A percentile compares a stretch with the other conserved stretches of the same genome.
Conservation (phyloP, 1,139 yeast genomes). For the Lodderomyces parapsilosis region DNA sequence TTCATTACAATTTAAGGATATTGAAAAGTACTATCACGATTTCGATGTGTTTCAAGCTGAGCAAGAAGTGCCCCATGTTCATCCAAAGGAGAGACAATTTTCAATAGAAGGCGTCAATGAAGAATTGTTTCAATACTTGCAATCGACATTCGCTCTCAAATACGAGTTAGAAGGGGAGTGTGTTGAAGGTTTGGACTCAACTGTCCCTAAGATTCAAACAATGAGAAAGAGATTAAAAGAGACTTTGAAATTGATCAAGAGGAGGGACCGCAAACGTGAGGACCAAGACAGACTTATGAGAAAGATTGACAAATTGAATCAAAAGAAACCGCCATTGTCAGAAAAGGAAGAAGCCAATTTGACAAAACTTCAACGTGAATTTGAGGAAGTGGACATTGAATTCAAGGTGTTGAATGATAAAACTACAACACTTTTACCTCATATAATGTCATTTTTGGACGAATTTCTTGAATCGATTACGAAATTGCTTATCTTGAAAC, state of each 20-base stretch:
- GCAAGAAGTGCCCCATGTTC: constrained; percentile 34
- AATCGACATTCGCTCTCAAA: constrained; percentile 29
- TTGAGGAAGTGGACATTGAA: constrained; percentile 28
- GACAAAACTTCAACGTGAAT: constrained; percentile 26
- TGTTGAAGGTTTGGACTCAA: constrained; percentile 28
- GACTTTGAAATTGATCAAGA: constrained; percentile 40
- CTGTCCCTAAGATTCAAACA: constrained; percentile 33
- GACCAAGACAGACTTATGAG: constrained; percentile 39
- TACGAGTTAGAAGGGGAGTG: constrained; percentile 31
- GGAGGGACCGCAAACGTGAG: constrained; percentile 43
- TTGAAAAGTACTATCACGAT: constrained; percentile 39
- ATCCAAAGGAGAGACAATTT: constrained; percentile 38
- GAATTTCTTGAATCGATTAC: constrained; percentile 50
- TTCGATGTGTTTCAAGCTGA: constrained; percentile 33
- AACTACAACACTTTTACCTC: constrained; percentile 44
- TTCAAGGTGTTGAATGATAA: constrained; percentile 41
- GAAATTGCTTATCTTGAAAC: constrained; percentile 32
- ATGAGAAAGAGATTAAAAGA: constrained; percentile 40
- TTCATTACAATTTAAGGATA: constrained; percentile 43
- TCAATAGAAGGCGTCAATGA: constrained; percentile 29
- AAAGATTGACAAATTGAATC: constrained; percentile 41
- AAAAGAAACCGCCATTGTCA: constrained; percentile 33
- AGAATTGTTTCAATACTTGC: constrained; percentile 31
- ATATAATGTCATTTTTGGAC: constrained; percentile 43
- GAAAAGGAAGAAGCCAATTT: constrained; percentile 41